phyloP scores from a whole-genome alignment of 345 rosid species.

The Lenwebbia sp. region DNA sequence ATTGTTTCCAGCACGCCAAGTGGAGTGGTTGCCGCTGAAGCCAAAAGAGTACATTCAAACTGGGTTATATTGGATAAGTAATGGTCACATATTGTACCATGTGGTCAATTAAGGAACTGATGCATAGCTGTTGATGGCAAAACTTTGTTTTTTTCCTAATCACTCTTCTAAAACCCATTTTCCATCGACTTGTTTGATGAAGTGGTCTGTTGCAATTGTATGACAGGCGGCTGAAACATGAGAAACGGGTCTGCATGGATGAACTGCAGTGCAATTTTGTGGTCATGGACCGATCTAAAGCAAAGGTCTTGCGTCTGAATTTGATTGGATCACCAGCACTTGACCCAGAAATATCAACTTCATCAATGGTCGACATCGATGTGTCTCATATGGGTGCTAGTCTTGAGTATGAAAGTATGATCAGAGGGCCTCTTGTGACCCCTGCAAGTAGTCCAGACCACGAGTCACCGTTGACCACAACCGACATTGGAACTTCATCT shows the following conservation, averaged over 20 bases:
- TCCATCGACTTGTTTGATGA: not conserved
- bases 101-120: not conserved
- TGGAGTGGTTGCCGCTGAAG: conserved; percentile 83
- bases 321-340: conserved; percentile 55
- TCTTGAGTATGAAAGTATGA: conserved; percentile 17
- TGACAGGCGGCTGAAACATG: conserved; percentile 65
- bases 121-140: not conserved
- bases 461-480: conserved; percentile 52
- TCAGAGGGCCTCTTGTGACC: conserved; percentile 75
- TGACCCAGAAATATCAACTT: conserved; percentile 29
- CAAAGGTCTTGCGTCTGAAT: conserved; percentile 86
- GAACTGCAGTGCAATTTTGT: conserved; percentile 90
- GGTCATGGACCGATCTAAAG: conserved; percentile 73
- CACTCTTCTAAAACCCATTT: not conserved
- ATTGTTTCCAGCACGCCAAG: conserved; percentile 56
- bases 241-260: conserved; percentile 72
- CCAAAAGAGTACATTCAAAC: conserved; percentile 64
- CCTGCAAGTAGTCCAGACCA: conserved; percentile 93
- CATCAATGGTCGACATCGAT: conserved; percentile 17
- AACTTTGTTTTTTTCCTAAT: not conserved
- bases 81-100: not conserved
- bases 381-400: conserved; percentile 20
- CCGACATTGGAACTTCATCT: conserved; percentile 78
- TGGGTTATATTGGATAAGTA: conserved; percentile 97
- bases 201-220: not conserved